A percentile compares a stretch with the other conserved stretches of the same genome.
These are phyloP conservation scores for Rhodocollybia butyracea DNA, from an alignment of 768 basidiomycete species.

Conservation along the genomic window DNA sequence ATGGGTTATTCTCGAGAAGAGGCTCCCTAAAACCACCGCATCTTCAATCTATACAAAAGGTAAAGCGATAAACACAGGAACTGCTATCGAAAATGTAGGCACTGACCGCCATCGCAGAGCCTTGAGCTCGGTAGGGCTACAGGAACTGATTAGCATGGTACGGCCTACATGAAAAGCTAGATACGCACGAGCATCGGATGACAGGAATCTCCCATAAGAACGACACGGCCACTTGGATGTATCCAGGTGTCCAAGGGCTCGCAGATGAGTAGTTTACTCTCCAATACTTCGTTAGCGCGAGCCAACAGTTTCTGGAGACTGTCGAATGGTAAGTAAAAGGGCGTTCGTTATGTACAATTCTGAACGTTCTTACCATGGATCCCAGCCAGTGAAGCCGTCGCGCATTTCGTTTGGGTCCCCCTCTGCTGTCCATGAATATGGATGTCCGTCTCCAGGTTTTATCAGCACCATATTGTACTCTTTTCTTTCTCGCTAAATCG, in stretches of 20 bases:
- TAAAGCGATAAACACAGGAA: not conserved
- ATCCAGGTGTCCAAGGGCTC: conserved; percentile 47
- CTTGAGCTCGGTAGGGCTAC: conserved; percentile 53
- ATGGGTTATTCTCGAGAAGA: conserved; percentile 8
- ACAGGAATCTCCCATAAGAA: conserved; percentile 51
- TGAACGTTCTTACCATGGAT: conserved; percentile 34
- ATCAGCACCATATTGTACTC: conserved; percentile 45
- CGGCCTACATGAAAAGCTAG: not conserved
- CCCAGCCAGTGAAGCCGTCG: conserved; percentile 44
- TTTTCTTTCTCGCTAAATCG: conserved; percentile 32
- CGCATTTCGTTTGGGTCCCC: conserved; percentile 45
- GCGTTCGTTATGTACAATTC: not conserved
- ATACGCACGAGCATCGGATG: conserved; percentile 57
- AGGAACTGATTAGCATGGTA: conserved; percentile 11
- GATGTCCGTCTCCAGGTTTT: conserved; percentile 35
- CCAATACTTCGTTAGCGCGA: conserved; percentile 42
- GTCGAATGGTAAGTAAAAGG: not conserved
- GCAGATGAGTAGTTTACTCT: conserved; percentile 48
- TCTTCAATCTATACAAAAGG: conserved; percentile 25
- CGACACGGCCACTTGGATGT: conserved; percentile 38
- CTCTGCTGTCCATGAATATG: conserved; percentile 43
- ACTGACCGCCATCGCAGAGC: conserved; percentile 48
- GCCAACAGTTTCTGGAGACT: conserved; percentile 44
- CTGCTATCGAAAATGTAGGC: not conserved
- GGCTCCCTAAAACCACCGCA: conserved; percentile 29